These are phyloP conservation scores for Arctium minus DNA, from an alignment of 129 eudicot genomes.

Conservation along the genomic window DNA sequence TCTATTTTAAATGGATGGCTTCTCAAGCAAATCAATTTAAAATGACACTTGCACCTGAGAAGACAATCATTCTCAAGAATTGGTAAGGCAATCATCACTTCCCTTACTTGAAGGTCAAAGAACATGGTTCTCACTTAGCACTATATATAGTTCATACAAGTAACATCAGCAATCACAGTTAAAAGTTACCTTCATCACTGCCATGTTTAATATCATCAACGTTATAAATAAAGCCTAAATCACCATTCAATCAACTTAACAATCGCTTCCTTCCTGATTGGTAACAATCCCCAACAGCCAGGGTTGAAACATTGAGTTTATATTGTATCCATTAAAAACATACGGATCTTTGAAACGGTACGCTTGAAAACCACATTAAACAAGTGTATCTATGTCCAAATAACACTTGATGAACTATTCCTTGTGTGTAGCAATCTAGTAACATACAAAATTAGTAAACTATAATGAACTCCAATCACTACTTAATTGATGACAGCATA, in stretches of 20 bases:
- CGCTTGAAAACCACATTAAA: not conserved
- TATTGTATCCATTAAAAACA: not conserved
- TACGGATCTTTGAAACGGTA: not conserved
- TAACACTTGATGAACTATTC: not conserved
- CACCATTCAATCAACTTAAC: not conserved
- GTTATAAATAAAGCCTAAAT: conserved; percentile 10
- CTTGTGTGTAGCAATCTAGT: not conserved
- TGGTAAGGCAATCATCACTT: not conserved
- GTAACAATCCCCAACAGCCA: not conserved
- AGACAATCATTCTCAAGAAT: not conserved
- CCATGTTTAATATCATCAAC: not conserved
- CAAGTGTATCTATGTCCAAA: not conserved
- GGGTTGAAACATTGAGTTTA: not conserved
- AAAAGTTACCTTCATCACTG: not conserved
- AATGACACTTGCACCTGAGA: not conserved
- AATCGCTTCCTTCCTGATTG: not conserved
- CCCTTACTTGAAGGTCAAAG: not conserved
- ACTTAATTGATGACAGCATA: not conserved
- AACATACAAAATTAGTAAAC: not conserved
- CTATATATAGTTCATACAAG: not conserved
- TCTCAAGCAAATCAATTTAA: not conserved
- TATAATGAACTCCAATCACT: not conserved
- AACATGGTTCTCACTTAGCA: not conserved
- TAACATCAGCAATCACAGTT: not conserved
- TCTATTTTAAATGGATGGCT: not conserved